Evolutionary conservation across 345 rosid species (phyloP).

Genomic region (Barbarea vulgaris): DNA sequence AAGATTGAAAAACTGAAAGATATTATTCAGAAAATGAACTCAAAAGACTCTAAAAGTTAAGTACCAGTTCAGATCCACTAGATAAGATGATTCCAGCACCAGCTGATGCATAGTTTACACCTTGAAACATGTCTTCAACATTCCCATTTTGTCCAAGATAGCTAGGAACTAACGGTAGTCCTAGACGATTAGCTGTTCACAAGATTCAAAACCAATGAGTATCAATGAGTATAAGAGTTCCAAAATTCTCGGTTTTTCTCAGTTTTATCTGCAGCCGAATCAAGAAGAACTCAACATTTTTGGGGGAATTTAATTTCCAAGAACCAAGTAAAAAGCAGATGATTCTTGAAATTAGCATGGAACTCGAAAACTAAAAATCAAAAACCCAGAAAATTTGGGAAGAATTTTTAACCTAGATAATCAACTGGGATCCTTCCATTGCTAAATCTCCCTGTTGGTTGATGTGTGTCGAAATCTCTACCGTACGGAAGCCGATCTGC

Average conservation of each 20-base stretch:
- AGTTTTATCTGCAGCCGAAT: not conserved
- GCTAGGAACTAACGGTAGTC: slow-evolving; percentile 82
- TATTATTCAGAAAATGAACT: slow-evolving; percentile 5
- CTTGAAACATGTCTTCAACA: slow-evolving; percentile 65
- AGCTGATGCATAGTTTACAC: slow-evolving; percentile 88
- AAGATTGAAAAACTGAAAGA: not conserved
- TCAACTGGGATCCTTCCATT: slow-evolving; percentile 96
- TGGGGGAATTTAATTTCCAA: not conserved
- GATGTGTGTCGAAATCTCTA: slow-evolving; percentile 82
- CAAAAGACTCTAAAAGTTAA: not conserved
- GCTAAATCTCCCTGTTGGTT: slow-evolving; percentile 85
- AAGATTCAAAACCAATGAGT: slow-evolving; percentile 5
- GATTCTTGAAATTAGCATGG: slow-evolving; percentile 18
- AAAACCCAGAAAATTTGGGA: not conserved
- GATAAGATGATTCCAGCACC: slow-evolving; percentile 85
- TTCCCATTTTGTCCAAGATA: slow-evolving; percentile 79
- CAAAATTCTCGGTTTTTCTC: not conserved
- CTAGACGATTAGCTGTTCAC: slow-evolving; percentile 65
- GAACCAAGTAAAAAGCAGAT: slow-evolving; percentile 8
- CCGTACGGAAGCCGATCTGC: slow-evolving; percentile 94
- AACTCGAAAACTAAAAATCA: not conserved
- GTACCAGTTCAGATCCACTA: slow-evolving; percentile 79
- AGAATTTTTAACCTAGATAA: slow-evolving; percentile 58
- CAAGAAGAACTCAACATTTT: not conserved
- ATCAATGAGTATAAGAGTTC: not conserved